These are phyloP conservation scores for Penicillium odoratum DNA, from an alignment of 495 filamentous ascomycete species.

Conservation along the genomic window DNA sequence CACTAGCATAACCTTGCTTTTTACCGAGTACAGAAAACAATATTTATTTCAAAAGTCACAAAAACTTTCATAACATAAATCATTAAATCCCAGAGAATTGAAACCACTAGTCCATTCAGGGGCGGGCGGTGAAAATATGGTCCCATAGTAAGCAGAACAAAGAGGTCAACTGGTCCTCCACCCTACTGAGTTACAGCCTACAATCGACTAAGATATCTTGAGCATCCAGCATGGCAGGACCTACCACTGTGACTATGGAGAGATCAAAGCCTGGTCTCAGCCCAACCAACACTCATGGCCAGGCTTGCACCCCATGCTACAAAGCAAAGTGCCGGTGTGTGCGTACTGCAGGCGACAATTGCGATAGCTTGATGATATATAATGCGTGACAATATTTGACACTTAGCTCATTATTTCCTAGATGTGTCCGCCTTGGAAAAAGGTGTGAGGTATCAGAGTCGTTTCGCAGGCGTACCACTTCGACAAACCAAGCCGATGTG, in stretches of 20 bases:
- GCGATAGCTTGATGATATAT: conserved; percentile 20
- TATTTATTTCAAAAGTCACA: too few species aligned
- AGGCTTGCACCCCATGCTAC: conserved; percentile 31
- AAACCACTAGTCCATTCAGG: too few species aligned
- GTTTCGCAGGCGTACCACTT: conserved; percentile 30
- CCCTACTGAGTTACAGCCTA: too few species aligned
- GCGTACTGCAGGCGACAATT: conserved; percentile 15
- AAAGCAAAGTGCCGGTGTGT: conserved; percentile 37
- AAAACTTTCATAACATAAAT: too few species aligned
- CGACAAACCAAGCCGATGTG: conserved; percentile 20
- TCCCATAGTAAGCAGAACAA: too few species aligned
- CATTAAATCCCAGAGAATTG: too few species aligned
- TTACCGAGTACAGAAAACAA: too few species aligned
- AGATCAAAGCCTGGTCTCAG: conserved; percentile 3
- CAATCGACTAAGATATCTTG: too few species aligned
- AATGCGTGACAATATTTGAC: background rate
- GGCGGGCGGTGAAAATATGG: too few species aligned
- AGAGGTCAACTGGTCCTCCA: too few species aligned
- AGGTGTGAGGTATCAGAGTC: conserved; percentile 37
- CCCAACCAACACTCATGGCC: conserved; percentile 25
- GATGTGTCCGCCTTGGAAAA: conserved; percentile 48
- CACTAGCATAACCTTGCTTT: too few species aligned
- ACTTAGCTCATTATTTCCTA: conserved; percentile 16
- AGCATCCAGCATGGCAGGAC: too few species aligned
- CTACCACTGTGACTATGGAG: conserved; percentile 7